Evolutionary conservation across 805 yeast genomes (phyloP).

Genomic region (Isabelozyma pseudorhagii): DNA sequence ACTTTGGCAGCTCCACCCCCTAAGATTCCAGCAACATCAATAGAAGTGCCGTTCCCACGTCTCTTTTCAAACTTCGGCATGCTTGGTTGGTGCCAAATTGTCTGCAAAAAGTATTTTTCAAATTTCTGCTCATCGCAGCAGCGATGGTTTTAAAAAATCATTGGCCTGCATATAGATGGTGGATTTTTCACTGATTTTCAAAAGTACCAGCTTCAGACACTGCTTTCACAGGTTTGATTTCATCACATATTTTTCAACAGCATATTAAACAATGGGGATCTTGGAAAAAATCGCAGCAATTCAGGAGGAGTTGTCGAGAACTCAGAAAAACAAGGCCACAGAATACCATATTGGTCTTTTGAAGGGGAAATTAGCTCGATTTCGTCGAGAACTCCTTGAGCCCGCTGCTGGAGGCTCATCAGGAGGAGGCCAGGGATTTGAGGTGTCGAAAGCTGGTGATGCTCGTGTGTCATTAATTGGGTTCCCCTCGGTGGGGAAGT

Average conservation of each 20-base stretch:
- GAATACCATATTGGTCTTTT: slow-evolving; percentile 93
- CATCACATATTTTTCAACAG: neutral
- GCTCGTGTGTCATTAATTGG: slow-evolving; percentile 95
- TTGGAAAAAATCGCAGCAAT: slow-evolving; percentile 79
- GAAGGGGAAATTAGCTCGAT: slow-evolving; percentile 91
- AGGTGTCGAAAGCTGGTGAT: slow-evolving; percentile 93
- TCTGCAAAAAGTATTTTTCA: neutral
- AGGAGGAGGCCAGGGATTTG: slow-evolving; percentile 85
- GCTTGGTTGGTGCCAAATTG: neutral
- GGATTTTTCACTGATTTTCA: neutral
- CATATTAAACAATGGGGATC: slow-evolving; percentile 19
- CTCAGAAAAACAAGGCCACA: slow-evolving; percentile 97
- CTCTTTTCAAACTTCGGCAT: slow-evolving; percentile 7
- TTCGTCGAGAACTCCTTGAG: slow-evolving; percentile 85
- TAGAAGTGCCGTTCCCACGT: slow-evolving; percentile 15
- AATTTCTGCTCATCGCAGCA: neutral
- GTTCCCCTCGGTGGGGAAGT: slow-evolving; percentile 96
- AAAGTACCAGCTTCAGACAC: neutral
- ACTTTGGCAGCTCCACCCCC: slow-evolving; percentile 50
- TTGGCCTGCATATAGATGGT: neutral
- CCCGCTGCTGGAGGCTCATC: slow-evolving; percentile 78
- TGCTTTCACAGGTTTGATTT: neutral
- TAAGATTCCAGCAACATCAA: slow-evolving; percentile 25
- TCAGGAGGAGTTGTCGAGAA: slow-evolving; percentile 89
- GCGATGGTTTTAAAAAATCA: neutral